Percentiles rank a stretch among this genome's conserved stretches.
Conservation (phyloP, 2,329 filamentous ascomycete species). For the Chalaropsis thielavioides region DNA sequence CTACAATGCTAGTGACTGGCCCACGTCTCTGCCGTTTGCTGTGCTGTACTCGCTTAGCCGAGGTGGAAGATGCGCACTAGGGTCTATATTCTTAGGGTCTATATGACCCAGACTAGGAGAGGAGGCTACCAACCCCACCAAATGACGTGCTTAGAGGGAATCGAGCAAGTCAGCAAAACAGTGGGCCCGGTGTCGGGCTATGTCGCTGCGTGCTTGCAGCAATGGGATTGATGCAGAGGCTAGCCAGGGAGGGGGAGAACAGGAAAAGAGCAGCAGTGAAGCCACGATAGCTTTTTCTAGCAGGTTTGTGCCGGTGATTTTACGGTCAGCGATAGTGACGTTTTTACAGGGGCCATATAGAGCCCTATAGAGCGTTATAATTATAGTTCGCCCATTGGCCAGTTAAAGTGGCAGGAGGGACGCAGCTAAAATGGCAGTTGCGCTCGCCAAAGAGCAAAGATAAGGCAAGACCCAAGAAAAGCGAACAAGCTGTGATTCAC, state of each 20-base stretch:
- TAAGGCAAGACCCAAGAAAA: not conserved
- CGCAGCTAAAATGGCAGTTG: not conserved
- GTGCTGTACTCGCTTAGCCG: not conserved
- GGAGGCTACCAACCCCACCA: not conserved
- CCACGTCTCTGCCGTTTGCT: not conserved
- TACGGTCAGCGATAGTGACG: not conserved
- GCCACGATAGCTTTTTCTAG: not conserved
- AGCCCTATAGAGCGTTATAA: not conserved
- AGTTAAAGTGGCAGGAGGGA: not conserved
- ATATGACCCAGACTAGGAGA: too few relatives aligned
- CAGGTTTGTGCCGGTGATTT: not conserved
- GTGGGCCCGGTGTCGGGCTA: not conserved
- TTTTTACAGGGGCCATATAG: not conserved
- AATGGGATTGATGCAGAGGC: not conserved
- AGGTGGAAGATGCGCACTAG: not conserved
- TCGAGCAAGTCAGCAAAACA: not conserved
- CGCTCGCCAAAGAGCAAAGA: not conserved
- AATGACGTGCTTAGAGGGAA: slow-evolving; percentile 3
- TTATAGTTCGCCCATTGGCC: not conserved
- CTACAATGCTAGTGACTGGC: not conserved
- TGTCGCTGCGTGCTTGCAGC: not conserved
- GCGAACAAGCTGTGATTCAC: not conserved
- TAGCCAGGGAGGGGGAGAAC: not conserved
- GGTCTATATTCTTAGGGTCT: not conserved
- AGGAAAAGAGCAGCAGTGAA: not conserved